phyloP scores from a whole-genome alignment of 306 rosid species.

The Coriaria nepalensis region DNA sequence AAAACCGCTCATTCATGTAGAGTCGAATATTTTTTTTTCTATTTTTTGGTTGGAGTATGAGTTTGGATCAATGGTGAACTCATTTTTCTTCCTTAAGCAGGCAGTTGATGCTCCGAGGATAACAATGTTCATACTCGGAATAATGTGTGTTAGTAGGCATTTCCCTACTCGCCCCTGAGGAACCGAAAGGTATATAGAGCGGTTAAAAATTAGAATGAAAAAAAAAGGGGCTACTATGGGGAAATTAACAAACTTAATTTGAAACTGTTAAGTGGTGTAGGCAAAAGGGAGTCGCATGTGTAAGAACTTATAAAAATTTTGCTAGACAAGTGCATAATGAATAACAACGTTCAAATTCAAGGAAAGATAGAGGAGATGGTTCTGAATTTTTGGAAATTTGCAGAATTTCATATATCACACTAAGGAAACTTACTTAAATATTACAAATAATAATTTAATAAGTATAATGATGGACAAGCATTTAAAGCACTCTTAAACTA shows the following conservation, averaged over 20 bases:
- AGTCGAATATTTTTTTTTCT: neutral
- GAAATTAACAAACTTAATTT: constrained; percentile 17
- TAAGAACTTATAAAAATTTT: too few relatives aligned
- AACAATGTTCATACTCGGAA: constrained; percentile 84
- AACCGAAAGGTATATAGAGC: constrained; percentile 55
- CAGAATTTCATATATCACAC: too few relatives aligned
- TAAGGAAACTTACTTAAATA: too few relatives aligned
- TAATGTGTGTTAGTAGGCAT: constrained; percentile 84
- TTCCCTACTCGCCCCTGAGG: constrained; percentile 94
- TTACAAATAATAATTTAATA: too few relatives aligned
- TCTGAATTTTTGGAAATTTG: too few relatives aligned
- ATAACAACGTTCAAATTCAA: too few relatives aligned
- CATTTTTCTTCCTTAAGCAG: constrained; percentile 36
- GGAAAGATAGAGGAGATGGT: too few relatives aligned
- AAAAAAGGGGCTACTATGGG: constrained; percentile 4
- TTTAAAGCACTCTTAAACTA: too few relatives aligned
- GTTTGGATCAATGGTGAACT: constrained; percentile 15
- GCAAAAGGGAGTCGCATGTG: constrained; percentile 47
- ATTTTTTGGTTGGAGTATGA: constrained; percentile 1
- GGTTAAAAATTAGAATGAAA: constrained; percentile 6
- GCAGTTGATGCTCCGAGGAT: constrained; percentile 84
- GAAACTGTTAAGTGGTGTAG: constrained; percentile 43
- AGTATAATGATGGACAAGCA: too few relatives aligned
- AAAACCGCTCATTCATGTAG: neutral
- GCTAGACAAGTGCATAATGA: too few relatives aligned